Evolutionary conservation across 2,329 filamentous ascomycete genomes (phyloP).

Genomic region (Ceratocystis destructans): DNA sequence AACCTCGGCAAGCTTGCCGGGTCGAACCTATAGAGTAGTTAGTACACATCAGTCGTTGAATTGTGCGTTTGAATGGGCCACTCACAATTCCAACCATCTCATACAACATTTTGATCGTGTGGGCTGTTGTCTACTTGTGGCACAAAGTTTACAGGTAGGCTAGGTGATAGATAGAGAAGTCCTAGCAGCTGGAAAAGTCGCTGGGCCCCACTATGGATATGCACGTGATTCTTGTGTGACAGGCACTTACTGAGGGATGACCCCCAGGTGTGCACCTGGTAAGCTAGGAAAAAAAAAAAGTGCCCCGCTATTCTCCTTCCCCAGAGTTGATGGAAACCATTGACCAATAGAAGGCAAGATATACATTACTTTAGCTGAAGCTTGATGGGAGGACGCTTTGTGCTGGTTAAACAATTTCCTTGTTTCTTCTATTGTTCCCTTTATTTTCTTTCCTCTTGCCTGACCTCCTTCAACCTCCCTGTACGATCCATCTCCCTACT

Average conservation of each 20-base stretch:
- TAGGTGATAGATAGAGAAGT: background rate
- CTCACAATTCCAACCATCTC: slow-evolving; percentile 90
- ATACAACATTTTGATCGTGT: slow-evolving; percentile 65
- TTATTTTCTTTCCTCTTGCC: background rate
- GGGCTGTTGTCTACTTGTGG: background rate
- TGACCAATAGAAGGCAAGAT: slow-evolving; percentile 2
- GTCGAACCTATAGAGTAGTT: slow-evolving; percentile 56
- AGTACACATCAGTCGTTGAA: background rate
- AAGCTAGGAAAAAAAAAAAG: background rate
- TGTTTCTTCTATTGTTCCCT: background rate
- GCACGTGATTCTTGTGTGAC: background rate
- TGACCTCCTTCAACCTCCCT: background rate
- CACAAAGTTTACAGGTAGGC: background rate
- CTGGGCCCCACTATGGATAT: background rate
- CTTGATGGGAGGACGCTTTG: background rate
- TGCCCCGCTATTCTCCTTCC: background rate
- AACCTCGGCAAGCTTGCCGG: slow-evolving; percentile 77
- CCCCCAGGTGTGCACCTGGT: background rate
- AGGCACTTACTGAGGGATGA: background rate
- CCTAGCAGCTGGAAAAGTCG: slow-evolving; percentile 1
- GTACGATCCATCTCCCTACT: background rate
- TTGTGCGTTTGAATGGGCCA: slow-evolving; percentile 21
- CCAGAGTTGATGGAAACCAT: background rate
- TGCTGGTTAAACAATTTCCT: background rate
- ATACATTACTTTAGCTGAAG: background rate